phyloP scores from a whole-genome alignment of 768 basidiomycete genomes.

The Tubosaeta brunneosetosa region DNA sequence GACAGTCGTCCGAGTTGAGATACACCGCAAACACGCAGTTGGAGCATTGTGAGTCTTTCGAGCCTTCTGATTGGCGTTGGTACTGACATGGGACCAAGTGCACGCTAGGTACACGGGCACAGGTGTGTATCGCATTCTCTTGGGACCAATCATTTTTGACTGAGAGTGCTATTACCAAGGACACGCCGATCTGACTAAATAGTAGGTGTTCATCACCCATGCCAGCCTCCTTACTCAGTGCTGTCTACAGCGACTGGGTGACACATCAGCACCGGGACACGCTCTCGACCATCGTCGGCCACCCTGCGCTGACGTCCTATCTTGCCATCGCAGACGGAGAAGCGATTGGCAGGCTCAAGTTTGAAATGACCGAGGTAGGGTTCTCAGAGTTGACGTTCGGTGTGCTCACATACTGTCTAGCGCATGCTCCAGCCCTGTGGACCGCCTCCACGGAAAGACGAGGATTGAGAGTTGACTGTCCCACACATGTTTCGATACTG shows the following conservation, averaged over 20 bases:
- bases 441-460: constrained; percentile 85
- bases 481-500: background rate
- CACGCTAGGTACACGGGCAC: constrained; percentile 97
- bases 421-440: constrained; percentile 95
- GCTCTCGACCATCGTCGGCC: constrained; percentile 88
- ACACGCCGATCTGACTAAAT: constrained; percentile 95
- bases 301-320: constrained; percentile 80
- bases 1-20: constrained; percentile 82
- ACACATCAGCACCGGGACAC: constrained; percentile 98
- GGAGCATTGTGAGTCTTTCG: constrained; percentile 74
- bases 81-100: constrained; percentile 44
- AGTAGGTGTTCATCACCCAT: constrained; percentile 50
- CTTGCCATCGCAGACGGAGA: constrained; percentile 93
- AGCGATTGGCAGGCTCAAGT: constrained; percentile 80
- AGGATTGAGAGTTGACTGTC: constrained; percentile 42
- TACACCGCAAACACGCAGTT: constrained; percentile 96
- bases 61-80: background rate
- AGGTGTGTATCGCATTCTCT: constrained; percentile 44
- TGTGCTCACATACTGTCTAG: constrained; percentile 40
- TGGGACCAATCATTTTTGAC: constrained; percentile 1
- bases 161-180: constrained; percentile 42
- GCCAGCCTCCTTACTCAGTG: constrained; percentile 8
- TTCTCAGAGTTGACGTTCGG: background rate
- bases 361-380: constrained; percentile 92
- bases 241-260: constrained; percentile 77